These are phyloP conservation scores for Claviceps quebecensis DNA, from an alignment of 2,329 filamentous ascomycete species.

Conservation along the genomic window DNA sequence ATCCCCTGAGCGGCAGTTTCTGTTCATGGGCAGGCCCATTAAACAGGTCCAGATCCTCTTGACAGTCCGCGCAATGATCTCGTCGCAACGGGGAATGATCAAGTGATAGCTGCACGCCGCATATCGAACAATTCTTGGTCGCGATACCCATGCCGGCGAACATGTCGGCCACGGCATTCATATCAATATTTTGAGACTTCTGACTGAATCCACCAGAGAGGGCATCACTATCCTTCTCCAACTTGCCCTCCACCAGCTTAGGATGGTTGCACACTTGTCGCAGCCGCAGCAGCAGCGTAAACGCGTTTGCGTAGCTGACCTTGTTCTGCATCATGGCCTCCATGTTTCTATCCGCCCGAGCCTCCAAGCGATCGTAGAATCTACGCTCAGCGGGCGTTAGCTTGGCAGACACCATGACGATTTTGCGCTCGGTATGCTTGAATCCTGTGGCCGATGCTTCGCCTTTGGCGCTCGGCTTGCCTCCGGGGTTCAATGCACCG, in stretches of 20 bases:
- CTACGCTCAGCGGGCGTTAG: slow-evolving; percentile 68
- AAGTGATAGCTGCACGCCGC: slow-evolving; percentile 51
- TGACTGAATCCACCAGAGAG: slow-evolving; percentile 48
- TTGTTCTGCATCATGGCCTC: slow-evolving; percentile 77
- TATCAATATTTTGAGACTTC: slow-evolving; percentile 43
- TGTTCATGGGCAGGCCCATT: slow-evolving; percentile 30
- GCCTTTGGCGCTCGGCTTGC: slow-evolving; percentile 43
- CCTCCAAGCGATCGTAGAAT: slow-evolving; percentile 76
- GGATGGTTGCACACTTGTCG: slow-evolving; percentile 94
- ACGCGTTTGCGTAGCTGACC: slow-evolving; percentile 82
- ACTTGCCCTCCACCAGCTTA: slow-evolving; percentile 69
- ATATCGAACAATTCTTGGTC: slow-evolving; percentile 70
- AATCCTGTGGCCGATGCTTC: slow-evolving; percentile 51
- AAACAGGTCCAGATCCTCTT: slow-evolving; percentile 56
- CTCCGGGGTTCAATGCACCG: slow-evolving; percentile 64
- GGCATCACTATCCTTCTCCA: slow-evolving; percentile 79
- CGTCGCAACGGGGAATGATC: slow-evolving; percentile 26
- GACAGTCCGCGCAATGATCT: slow-evolving; percentile 59
- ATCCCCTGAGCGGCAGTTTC: slow-evolving; percentile 24
- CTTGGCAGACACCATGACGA: slow-evolving; percentile 64
- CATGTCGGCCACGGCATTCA: slow-evolving; percentile 75
- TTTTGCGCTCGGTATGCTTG: slow-evolving; percentile 81
- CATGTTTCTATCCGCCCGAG: slow-evolving; percentile 73
- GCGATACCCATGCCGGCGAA: slow-evolving; percentile 73
- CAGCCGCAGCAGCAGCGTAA: slow-evolving; percentile 80